Evolutionary conservation across 164 flowering plant genomes (phyloP), one percentile per base, ranked within the genome.

Genomic region (Akebia trifoliata): DNA sequence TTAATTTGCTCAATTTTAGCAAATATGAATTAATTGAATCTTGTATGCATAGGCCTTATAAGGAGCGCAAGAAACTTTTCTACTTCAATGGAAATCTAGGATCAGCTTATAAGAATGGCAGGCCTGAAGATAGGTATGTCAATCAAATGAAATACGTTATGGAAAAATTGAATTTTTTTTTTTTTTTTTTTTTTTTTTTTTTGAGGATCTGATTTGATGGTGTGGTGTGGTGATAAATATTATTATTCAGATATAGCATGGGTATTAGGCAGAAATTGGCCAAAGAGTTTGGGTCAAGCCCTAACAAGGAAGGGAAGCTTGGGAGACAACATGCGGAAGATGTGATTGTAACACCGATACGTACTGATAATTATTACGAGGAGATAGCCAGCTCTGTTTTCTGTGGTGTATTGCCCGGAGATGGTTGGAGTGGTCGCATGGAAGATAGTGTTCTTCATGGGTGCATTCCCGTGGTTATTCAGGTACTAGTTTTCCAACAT

Each of bases 341-440:
- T 74, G 96, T 90, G 30, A 72, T 82, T 55, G 97, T 93, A 26
- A 87, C 95, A 24, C 76, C 88, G 18, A 8, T 72, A 21, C 97
- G 96, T 35, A 69, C 97, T 53, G 68, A 59, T 5, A 63, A 73
- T 67, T 93, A 93, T 64, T 72, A 73, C 43, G 78, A 69, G 34
- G 83, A 79, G 30, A 57, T 93, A 58, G 86, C 92, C 10, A 79
- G 75, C 72, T 93, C 99, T 54, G 50, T 78, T 35, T 93, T 93
- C 52, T 93, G 98, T 75, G 97, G 96, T 39, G 97, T 90, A 17
- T 74, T 93, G 54, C 99, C 99, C 53, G 99, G 99, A 64, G 99
- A 93, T 76, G 99, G 99, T 44, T 93, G 99, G 99, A 93, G 97
- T 72, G 99, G 99, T 59, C 80, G 99, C 5, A 85, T 93, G 89